Evolutionary conservation across 768 basidiomycete species (phyloP).

Genomic region (Leccinum rimulosum): DNA sequence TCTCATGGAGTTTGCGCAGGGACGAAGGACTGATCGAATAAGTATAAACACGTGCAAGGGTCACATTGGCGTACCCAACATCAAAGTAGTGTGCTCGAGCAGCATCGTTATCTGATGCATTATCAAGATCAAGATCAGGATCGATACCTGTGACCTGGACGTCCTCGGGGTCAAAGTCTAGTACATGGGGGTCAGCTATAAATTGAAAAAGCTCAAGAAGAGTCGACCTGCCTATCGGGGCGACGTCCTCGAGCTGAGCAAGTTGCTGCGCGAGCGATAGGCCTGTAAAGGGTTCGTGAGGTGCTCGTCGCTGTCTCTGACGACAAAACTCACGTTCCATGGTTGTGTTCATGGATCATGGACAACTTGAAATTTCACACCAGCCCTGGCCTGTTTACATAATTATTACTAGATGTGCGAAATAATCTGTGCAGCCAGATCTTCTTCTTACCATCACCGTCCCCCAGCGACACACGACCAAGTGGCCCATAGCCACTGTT

Average conservation of each 20-base stretch:
- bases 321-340: slow-evolving; percentile 30
- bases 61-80: slow-evolving; percentile 61
- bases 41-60: slow-evolving; percentile 5
- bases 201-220: background rate
- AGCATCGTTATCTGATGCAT: slow-evolving; percentile 31
- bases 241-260: slow-evolving; percentile 69
- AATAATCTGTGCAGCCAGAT: slow-evolving; percentile 13
- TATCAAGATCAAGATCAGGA: slow-evolving; percentile 34
- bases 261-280: slow-evolving; percentile 78
- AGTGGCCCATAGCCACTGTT: slow-evolving; percentile 32
- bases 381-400: slow-evolving; percentile 27
- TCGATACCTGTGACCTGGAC: slow-evolving; percentile 44
- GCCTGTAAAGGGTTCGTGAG: slow-evolving; percentile 28
- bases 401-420: slow-evolving; percentile 29
- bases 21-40: slow-evolving; percentile 55
- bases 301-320: background rate
- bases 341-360: background rate
- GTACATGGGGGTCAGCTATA: slow-evolving; percentile 10
- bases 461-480: slow-evolving; percentile 27
- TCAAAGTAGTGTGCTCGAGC: slow-evolving; percentile 79
- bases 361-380: slow-evolving; percentile 3
- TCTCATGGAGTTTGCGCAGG: slow-evolving; percentile 62
- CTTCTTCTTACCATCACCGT: slow-evolving; percentile 33
- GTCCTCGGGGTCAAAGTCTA: slow-evolving; percentile 79
- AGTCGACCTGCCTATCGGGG: slow-evolving; percentile 58